A percentile compares a stretch with the other conserved stretches of the same genome.
Conservation (phyloP, 2,329 filamentous ascomycete genomes). For the Leptodontidium sp. region DNA sequence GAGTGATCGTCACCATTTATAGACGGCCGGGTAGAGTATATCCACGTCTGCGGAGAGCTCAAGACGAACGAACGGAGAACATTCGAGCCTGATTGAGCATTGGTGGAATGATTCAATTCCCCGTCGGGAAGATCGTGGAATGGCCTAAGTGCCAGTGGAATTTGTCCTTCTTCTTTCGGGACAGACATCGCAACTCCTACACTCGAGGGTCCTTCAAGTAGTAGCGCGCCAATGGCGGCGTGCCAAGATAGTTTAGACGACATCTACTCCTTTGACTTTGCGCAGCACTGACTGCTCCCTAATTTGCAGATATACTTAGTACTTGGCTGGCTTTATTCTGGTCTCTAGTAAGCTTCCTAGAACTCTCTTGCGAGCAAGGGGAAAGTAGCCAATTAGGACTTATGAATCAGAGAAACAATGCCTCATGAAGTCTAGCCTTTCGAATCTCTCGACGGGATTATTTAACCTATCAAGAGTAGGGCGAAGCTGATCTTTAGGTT, state of each 20-base stretch:
- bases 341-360: too few relatives aligned
- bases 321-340: too few relatives aligned
- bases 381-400: neutral
- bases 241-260: too few relatives aligned
- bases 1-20: too few relatives aligned
- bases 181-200: neutral
- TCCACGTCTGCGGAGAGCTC: slow-evolving; percentile 1
- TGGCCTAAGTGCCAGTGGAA: too few relatives aligned
- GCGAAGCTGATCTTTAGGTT: too few relatives aligned
- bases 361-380: neutral
- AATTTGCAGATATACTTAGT: too few relatives aligned
- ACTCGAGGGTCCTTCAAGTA: neutral
- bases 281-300: too few relatives aligned
- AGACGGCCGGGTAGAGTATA: neutral
- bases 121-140: too few relatives aligned
- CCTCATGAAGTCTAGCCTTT: slow-evolving; percentile 3
- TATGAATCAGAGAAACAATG: slow-evolving; percentile 1
- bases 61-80: slow-evolving; percentile 1
- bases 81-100: neutral
- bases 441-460: neutral
- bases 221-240: too few relatives aligned
- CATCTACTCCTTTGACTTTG: neutral
- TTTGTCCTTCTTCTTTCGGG: too few relatives aligned
- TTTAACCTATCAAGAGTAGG: neutral
- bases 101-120: neutral